Conservation (phyloP, 73 alveolate genomes). For the Tetrahymena malaccensis region DNA sequence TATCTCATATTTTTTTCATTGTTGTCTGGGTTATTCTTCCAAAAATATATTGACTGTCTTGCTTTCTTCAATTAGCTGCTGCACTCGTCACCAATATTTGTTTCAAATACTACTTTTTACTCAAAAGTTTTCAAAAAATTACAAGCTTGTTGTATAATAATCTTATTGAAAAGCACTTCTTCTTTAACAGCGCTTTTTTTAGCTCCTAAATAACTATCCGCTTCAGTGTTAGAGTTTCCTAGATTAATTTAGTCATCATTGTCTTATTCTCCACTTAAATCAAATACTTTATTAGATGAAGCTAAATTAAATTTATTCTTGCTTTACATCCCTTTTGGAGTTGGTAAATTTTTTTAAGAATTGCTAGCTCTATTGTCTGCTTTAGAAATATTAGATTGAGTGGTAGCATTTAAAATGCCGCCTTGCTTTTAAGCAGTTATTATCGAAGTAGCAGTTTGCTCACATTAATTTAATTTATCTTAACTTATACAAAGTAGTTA, state of each 20-base stretch:
- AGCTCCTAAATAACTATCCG: not conserved
- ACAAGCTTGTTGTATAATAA: constrained; percentile 6
- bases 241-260: not conserved
- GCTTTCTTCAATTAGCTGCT: constrained; percentile 25
- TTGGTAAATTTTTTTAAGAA: not conserved
- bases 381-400: not conserved
- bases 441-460: not conserved
- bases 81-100: not conserved
- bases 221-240: not conserved
- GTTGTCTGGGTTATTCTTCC: constrained; percentile 45
- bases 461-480: not conserved
- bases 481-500: not conserved
- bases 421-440: not conserved
- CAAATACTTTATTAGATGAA: not conserved
- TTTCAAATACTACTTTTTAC: not conserved
- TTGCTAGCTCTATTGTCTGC: not conserved
- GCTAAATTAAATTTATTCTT: not conserved
- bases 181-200: constrained; percentile 11
- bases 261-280: not conserved
- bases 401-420: not conserved
- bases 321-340: not conserved
- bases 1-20: constrained; percentile 36
- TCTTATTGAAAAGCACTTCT: constrained; percentile 22
- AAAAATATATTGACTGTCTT: constrained; percentile 19
- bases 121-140: not conserved